A percentile compares a stretch with the other conserved stretches of the same genome.
Evolutionary conservation across 176 grass and related monocot species (phyloP).

Genomic region (Aegilops bicornis): DNA sequence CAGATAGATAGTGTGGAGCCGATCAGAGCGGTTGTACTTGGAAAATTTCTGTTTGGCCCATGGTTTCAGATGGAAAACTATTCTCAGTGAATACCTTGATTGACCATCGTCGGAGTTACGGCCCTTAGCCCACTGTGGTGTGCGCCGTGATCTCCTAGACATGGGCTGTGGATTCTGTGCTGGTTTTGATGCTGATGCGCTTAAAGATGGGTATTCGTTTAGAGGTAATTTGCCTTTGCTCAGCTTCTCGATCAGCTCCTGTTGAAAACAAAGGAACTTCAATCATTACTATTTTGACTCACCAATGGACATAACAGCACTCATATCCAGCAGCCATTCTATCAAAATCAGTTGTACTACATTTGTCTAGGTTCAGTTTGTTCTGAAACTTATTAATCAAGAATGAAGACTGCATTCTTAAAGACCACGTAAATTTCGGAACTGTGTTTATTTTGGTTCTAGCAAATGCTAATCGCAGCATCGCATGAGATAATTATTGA

Average conservation of each 20-base stretch:
- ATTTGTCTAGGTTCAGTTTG: background rate
- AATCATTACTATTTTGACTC: too few species aligned
- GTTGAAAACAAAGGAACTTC: too few species aligned
- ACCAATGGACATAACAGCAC: too few species aligned
- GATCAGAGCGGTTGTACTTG: background rate
- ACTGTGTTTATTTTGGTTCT: conserved; percentile 7
- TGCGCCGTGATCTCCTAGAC: conserved; percentile 74
- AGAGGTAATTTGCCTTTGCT: too few species aligned
- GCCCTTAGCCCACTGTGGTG: conserved; percentile 75
- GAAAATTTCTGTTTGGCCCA: background rate
- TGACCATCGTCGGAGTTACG: conserved; percentile 58
- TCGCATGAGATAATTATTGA: conserved; percentile 13
- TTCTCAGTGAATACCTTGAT: conserved; percentile 57
- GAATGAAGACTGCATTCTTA: background rate
- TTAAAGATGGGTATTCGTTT: too few species aligned
- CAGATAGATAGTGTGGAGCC: background rate
- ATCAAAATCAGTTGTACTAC: conserved; percentile 5
- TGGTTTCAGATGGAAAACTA: background rate
- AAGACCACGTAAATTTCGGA: background rate
- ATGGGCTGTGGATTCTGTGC: conserved; percentile 24
- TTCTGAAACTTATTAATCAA: background rate
- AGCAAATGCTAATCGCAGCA: background rate
- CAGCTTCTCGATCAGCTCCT: too few species aligned
- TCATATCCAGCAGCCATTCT: background rate
- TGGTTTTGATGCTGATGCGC: too few species aligned